Conservation (phyloP, 768 basidiomycete genomes). For the Auriscalpium orientale region DNA sequence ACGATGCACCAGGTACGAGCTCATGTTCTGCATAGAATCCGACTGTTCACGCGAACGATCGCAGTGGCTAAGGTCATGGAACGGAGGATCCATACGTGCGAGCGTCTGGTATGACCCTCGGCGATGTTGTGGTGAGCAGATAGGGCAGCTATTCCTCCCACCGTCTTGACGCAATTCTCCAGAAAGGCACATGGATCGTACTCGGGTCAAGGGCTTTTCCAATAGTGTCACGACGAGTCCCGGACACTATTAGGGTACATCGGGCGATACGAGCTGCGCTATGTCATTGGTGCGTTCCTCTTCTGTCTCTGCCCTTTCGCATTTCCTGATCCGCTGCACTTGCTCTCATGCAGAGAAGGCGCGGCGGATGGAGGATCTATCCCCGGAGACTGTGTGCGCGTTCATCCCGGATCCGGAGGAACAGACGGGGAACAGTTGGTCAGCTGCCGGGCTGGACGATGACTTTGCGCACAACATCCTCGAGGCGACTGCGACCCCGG, state of each 20-base stretch:
- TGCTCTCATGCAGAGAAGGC: conserved; percentile 52
- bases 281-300: conserved; percentile 66
- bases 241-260: conserved; percentile 79
- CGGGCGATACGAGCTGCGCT: conserved; percentile 74
- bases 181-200: conserved; percentile 69
- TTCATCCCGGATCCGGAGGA: conserved; percentile 54
- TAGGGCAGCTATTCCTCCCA: neutral
- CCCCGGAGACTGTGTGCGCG: conserved; percentile 60
- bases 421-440: conserved; percentile 38
- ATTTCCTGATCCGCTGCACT: neutral
- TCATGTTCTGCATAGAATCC: neutral
- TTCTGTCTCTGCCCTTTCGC: neutral
- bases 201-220: conserved; percentile 91
- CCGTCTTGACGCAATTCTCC: neutral
- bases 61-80: conserved; percentile 89
- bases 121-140: conserved; percentile 61
- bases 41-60: conserved; percentile 2
- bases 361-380: conserved; percentile 51
- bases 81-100: conserved; percentile 66
- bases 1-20: conserved; percentile 76
- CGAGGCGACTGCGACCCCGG: conserved; percentile 47
- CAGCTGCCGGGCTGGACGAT: conserved; percentile 55
- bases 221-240: conserved; percentile 59
- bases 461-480: conserved; percentile 61
- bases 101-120: conserved; percentile 68